phyloP scores from a whole-genome alignment of 441 rosid genomes.

The Geranium incanum region DNA sequence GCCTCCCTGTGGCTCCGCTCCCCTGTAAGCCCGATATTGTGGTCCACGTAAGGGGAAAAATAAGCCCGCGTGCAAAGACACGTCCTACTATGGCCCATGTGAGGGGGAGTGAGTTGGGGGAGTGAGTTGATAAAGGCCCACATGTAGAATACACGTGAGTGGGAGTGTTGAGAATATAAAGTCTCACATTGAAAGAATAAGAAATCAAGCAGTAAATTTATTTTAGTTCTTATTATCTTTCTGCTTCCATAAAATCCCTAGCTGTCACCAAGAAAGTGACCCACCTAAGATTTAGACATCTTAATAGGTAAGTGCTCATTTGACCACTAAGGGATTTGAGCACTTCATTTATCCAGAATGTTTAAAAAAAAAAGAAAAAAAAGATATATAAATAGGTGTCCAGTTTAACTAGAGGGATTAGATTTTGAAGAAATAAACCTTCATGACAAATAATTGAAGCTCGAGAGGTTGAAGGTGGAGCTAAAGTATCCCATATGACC shows the following conservation, averaged over 20 bases:
- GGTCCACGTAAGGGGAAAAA: too few relatives aligned
- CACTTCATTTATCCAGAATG: background rate
- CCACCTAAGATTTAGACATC: background rate
- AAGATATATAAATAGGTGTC: constrained; percentile 10
- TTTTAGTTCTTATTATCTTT: background rate
- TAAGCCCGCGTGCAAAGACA: too few relatives aligned
- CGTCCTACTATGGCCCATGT: too few relatives aligned
- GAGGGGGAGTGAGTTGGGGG: too few relatives aligned
- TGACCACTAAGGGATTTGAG: background rate
- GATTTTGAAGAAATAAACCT: constrained; percentile 38
- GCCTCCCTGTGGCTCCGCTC: too few relatives aligned
- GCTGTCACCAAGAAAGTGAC: too few relatives aligned
- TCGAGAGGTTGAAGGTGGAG: constrained; percentile 81
- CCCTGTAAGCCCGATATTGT: too few relatives aligned
- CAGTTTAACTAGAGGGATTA: background rate
- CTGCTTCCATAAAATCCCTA: background rate
- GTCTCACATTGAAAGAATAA: too few relatives aligned
- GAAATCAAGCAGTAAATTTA: background rate
- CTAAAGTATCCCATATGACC: constrained; percentile 92
- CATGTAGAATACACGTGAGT: too few relatives aligned
- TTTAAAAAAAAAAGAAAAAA: background rate
- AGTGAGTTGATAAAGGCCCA: too few relatives aligned
- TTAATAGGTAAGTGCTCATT: background rate
- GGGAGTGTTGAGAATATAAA: too few relatives aligned
- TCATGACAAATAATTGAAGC: constrained; percentile 87